Evolutionary conservation across 2,329 filamentous ascomycete genomes (phyloP).

Genomic region (Coniella vitis): DNA sequence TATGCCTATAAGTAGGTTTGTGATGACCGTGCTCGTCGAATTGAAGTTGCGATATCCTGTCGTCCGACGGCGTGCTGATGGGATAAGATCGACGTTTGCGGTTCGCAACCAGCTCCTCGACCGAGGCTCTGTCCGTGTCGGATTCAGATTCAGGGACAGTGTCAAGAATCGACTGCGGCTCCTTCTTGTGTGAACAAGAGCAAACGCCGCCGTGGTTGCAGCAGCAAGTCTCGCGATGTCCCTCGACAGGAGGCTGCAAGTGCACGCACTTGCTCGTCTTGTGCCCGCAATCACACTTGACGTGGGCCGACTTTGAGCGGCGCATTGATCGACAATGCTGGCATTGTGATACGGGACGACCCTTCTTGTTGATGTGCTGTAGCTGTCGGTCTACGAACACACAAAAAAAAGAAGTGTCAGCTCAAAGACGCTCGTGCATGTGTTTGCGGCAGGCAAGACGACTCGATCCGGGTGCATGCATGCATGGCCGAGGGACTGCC

Average conservation of each 20-base stretch:
- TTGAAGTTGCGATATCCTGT: conserved; percentile 34
- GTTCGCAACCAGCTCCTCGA: conserved; percentile 33
- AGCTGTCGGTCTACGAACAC: conserved; percentile 68
- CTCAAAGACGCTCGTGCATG: not conserved
- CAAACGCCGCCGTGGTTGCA: conserved; percentile 64
- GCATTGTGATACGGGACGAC: conserved; percentile 95
- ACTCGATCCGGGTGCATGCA: not conserved
- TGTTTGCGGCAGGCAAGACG: not conserved
- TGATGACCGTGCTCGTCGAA: conserved; percentile 60
- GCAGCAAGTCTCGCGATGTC: conserved; percentile 60
- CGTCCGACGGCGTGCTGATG: conserved; percentile 57
- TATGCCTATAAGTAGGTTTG: conserved; percentile 55
- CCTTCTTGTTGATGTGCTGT: conserved; percentile 95
- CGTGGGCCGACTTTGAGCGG: conserved; percentile 89
- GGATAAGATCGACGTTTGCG: conserved; percentile 46
- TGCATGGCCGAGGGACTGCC: not conserved
- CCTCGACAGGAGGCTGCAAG: conserved; percentile 49
- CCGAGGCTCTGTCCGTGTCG: conserved; percentile 30
- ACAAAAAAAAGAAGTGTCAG: conserved; percentile 6
- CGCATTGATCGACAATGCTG: conserved; percentile 92
- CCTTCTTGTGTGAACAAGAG: conserved; percentile 59
- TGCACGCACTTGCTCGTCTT: conserved; percentile 70
- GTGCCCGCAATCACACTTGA: conserved; percentile 95
- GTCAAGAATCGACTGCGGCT: conserved; percentile 44
- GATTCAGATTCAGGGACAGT: conserved; percentile 59